phyloP scores from a whole-genome alignment of 768 basidiomycete species.

The Russula emetica region DNA sequence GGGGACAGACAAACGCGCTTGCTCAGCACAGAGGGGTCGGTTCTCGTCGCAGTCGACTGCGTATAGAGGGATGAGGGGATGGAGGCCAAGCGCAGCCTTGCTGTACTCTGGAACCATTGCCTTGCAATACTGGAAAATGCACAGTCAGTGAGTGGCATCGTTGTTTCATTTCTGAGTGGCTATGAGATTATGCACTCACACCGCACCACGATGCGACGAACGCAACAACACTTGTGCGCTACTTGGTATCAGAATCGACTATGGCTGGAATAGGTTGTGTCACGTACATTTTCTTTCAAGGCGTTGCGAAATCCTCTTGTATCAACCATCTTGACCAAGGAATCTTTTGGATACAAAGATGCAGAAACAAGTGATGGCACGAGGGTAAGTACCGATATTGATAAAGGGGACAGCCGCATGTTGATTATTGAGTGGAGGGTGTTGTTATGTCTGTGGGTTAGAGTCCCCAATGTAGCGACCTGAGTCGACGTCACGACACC shows the following conservation, averaged over 20 bases:
- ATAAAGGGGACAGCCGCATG: conserved; percentile 31
- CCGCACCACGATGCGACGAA: conserved; percentile 97
- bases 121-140: conserved; percentile 66
- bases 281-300: conserved; percentile 71
- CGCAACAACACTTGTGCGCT: conserved; percentile 78
- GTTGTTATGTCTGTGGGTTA: neutral
- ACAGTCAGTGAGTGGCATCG: neutral
- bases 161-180: neutral
- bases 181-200: conserved; percentile 41
- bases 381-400: conserved; percentile 38
- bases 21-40: conserved; percentile 75
- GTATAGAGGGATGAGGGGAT: conserved; percentile 82
- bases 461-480: too few species aligned
- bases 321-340: conserved; percentile 67
- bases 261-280: neutral
- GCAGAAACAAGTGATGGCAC: conserved; percentile 50
- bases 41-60: conserved; percentile 95
- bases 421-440: neutral
- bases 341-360: conserved; percentile 41
- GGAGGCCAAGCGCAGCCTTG: conserved; percentile 72
- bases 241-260: conserved; percentile 10
- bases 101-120: conserved; percentile 79
- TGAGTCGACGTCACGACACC: too few species aligned
- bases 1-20: conserved; percentile 40
- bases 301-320: conserved; percentile 62